phyloP scores from a whole-genome alignment of 768 basidiomycete species.

The Mycena galericulata region DNA sequence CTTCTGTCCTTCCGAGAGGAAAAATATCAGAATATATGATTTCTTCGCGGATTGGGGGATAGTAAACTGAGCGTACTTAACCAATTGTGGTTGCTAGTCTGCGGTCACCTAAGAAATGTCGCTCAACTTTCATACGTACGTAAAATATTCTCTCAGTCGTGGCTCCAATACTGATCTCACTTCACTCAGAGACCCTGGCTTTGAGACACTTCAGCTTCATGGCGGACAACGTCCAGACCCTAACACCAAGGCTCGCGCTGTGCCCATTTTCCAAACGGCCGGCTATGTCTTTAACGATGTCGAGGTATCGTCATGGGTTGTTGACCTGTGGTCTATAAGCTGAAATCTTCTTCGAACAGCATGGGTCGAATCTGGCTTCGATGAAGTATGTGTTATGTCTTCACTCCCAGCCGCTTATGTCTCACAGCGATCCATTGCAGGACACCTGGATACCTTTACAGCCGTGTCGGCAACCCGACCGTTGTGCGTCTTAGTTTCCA shows the following conservation, averaged over 20 bases:
- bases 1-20: no score
- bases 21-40: no score
- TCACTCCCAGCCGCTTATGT: not conserved
- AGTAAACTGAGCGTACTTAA: not conserved
- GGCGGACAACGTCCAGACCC: constrained; percentile 61
- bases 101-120: not conserved
- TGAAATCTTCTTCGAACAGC: constrained; percentile 3
- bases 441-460: constrained; percentile 55
- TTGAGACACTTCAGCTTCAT: constrained; percentile 68
- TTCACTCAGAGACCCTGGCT: constrained; percentile 48
- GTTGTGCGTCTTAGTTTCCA: constrained; percentile 38
- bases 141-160: not conserved
- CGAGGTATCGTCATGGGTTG: constrained; percentile 44
- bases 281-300: constrained; percentile 62
- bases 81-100: not conserved
- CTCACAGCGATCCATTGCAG: constrained; percentile 11
- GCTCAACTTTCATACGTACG: constrained; percentile 8
- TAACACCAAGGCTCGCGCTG: constrained; percentile 60
- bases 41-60: no score
- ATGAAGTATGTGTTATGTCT: constrained; percentile 3
- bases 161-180: not conserved
- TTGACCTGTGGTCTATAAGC: constrained; percentile 53
- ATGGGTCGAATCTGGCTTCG: constrained; percentile 34
- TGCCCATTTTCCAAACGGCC: constrained; percentile 63
- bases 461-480: constrained; percentile 58